Evolutionary conservation across 2,329 filamentous ascomycete species (phyloP).

Genomic region (Aphanocladium album): DNA sequence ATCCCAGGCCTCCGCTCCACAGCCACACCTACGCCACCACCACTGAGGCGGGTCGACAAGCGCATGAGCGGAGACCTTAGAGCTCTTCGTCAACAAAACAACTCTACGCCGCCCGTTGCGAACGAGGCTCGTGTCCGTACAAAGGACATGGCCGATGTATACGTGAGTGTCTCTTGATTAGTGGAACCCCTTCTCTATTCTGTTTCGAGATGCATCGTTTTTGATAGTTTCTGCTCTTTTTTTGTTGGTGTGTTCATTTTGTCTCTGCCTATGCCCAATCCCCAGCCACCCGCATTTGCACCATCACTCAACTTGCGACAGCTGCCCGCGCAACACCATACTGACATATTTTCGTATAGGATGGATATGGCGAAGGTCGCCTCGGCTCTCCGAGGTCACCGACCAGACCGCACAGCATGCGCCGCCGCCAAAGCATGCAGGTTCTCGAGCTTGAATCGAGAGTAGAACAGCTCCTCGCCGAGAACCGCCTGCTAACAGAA

Average conservation of each 20-base stretch:
- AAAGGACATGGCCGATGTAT: slow-evolving; percentile 88
- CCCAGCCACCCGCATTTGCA: slow-evolving; percentile 1
- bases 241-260: slow-evolving; percentile 4
- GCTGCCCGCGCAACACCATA: background rate
- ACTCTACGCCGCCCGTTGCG: slow-evolving; percentile 60
- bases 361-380: slow-evolving; percentile 87
- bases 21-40: slow-evolving; percentile 47
- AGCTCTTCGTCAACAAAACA: slow-evolving; percentile 34
- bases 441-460: slow-evolving; percentile 83
- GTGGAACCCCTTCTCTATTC: slow-evolving; percentile 10
- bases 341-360: slow-evolving; percentile 48
- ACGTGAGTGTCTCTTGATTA: slow-evolving; percentile 59
- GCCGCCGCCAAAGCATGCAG: slow-evolving; percentile 96
- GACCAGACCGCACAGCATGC: slow-evolving; percentile 90
- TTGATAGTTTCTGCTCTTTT: background rate
- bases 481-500: slow-evolving; percentile 76
- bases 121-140: slow-evolving; percentile 82
- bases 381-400: slow-evolving; percentile 85
- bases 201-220: background rate
- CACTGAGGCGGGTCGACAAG: slow-evolving; percentile 64
- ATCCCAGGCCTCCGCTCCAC: slow-evolving; percentile 41
- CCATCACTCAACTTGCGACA: background rate
- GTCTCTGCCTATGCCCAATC: background rate
- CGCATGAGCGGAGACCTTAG: slow-evolving; percentile 70
- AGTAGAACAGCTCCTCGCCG: slow-evolving; percentile 77